A percentile compares a stretch with the other conserved stretches of the same genome.
These are phyloP conservation scores for Amanita muscaria DNA, from an alignment of 768 basidiomycete genomes.

Conservation along the genomic window DNA sequence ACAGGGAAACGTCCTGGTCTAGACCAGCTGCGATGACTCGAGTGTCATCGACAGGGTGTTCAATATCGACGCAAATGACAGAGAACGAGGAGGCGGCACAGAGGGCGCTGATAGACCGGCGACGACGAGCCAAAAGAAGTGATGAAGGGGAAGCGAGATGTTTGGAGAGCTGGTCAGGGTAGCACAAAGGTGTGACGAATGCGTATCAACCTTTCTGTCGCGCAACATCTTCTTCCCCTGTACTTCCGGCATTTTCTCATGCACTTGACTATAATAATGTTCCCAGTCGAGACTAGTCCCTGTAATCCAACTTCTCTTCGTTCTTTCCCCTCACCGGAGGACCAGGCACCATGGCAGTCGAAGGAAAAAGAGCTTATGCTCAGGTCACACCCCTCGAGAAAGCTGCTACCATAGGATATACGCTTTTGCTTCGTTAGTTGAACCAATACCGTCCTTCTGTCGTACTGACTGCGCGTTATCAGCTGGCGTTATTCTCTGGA, in stretches of 20 bases:
- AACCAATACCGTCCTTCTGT: background rate
- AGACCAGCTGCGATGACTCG: conserved; percentile 5
- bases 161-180: too few relatives aligned
- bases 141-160: conserved; percentile 5
- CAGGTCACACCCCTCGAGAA: conserved; percentile 8
- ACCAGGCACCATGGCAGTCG: background rate
- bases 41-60: conserved; percentile 10
- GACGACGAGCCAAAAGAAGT: conserved; percentile 10
- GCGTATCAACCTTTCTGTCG: too few relatives aligned
- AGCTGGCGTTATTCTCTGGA: conserved; percentile 8
- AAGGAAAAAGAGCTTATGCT: background rate
- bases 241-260: too few relatives aligned
- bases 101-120: conserved; percentile 11
- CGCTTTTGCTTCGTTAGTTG: conserved; percentile 4
- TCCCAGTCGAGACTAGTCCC: background rate
- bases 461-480: background rate
- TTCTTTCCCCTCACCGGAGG: background rate
- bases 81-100: conserved; percentile 7
- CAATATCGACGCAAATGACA: background rate
- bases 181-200: too few relatives aligned
- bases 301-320: background rate
- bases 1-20: background rate
- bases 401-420: background rate
- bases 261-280: background rate
- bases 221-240: too few relatives aligned